phyloP scores from a whole-genome alignment of 257 asterid species.

The Mentha longifolia region DNA sequence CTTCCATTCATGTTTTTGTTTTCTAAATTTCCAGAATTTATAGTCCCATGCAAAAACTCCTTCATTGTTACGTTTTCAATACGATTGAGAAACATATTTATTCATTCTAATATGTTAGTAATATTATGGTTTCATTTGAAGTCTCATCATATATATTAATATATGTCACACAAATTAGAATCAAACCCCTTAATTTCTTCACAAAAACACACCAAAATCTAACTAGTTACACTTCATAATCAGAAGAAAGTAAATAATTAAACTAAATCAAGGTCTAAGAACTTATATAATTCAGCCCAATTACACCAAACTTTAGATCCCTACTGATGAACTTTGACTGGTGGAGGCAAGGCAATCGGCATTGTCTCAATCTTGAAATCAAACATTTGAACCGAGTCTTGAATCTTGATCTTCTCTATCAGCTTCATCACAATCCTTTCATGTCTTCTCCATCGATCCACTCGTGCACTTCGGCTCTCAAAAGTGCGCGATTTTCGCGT shows the following conservation, averaged over 20 bases:
- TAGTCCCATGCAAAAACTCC: too few relatives aligned
- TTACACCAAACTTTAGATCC: background rate
- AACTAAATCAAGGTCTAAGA: background rate
- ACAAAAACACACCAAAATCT: slow-evolving; percentile 29
- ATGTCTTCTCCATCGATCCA: slow-evolving; percentile 70
- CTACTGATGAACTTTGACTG: slow-evolving; percentile 53
- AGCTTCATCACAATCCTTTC: slow-evolving; percentile 40
- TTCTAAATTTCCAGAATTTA: too few relatives aligned
- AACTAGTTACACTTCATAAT: background rate
- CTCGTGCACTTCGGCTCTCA: slow-evolving; percentile 59
- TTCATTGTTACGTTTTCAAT: too few relatives aligned
- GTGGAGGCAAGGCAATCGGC: slow-evolving; percentile 43
- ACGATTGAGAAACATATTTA: too few relatives aligned
- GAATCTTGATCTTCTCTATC: slow-evolving; percentile 44
- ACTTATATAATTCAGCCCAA: background rate
- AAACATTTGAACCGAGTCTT: slow-evolving; percentile 37
- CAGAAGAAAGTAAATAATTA: background rate
- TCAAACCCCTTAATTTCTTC: too few relatives aligned
- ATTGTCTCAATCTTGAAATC: slow-evolving; percentile 51
- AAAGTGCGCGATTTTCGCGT: slow-evolving; percentile 39
- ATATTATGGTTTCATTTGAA: too few relatives aligned
- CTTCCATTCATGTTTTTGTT: too few relatives aligned
- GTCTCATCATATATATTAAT: too few relatives aligned
- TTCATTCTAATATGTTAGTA: too few relatives aligned
- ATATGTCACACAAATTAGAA: too few relatives aligned